These are phyloP conservation scores for Tolypocladium sp. DNA, from an alignment of 2,329 filamentous ascomycete species.

Conservation along the genomic window DNA sequence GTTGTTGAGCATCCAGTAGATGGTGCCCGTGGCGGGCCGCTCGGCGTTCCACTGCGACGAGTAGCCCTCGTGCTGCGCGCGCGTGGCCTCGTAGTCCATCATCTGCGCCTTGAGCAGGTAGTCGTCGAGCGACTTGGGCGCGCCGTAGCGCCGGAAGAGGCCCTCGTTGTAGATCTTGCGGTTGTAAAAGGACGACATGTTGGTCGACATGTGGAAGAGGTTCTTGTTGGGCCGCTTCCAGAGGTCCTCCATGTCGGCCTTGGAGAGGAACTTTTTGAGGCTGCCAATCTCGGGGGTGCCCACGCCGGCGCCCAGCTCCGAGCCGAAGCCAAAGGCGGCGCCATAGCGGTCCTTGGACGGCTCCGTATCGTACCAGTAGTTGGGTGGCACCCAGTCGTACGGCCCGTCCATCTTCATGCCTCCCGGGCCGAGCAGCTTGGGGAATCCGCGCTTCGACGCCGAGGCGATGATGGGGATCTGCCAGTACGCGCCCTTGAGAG, in stretches of 20 bases:
- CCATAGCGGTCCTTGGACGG: conserved; percentile 32
- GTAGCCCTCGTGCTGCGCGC: conserved; percentile 50
- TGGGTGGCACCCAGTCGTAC: conserved; percentile 58
- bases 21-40: conserved; percentile 47
- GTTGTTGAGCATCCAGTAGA: conserved; percentile 61
- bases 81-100: conserved; percentile 55
- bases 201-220: conserved; percentile 52
- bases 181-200: conserved; percentile 43
- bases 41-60: conserved; percentile 37
- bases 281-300: conserved; percentile 50
- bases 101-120: conserved; percentile 53
- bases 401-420: conserved; percentile 60
- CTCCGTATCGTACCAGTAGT: conserved; percentile 49
- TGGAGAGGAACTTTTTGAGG: conserved; percentile 42
- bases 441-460: conserved; percentile 44
- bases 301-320: conserved; percentile 52
- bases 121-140: conserved; percentile 40
- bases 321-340: conserved; percentile 54
- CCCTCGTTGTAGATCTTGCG: conserved; percentile 49
- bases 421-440: conserved; percentile 39
- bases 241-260: conserved; percentile 40
- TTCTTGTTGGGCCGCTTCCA: conserved; percentile 45
- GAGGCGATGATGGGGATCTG: conserved; percentile 47
- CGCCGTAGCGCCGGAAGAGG: conserved; percentile 40
- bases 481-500: conserved; percentile 43